Conservation (phyloP, 176 grass and related monocot genomes). For the Themeda triandra region DNA sequence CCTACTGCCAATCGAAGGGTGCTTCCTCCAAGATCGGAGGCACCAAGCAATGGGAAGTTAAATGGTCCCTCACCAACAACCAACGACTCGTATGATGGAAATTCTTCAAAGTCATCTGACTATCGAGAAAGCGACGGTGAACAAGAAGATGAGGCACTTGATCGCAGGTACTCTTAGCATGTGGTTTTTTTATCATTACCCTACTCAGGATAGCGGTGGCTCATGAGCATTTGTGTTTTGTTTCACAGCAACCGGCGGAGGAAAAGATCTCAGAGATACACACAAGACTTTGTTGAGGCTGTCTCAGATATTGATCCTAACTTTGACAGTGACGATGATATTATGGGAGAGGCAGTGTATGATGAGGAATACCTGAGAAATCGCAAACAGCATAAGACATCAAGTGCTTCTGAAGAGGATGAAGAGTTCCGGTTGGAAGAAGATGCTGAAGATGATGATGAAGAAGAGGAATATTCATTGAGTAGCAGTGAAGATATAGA, state of each 20-base stretch:
- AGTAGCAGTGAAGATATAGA: conserved; percentile 84
- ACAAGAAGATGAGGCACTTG: conserved; percentile 72
- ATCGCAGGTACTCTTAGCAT: conserved; percentile 68
- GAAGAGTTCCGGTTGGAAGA: conserved; percentile 91
- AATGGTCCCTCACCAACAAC: conserved; percentile 49
- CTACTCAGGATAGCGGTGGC: neutral
- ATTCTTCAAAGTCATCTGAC: conserved; percentile 79
- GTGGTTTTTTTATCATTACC: neutral
- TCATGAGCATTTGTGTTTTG: conserved; percentile 28
- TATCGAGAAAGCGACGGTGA: conserved; percentile 77
- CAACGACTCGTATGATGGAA: conserved; percentile 47
- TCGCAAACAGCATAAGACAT: conserved; percentile 68
- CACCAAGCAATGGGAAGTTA: conserved; percentile 69
- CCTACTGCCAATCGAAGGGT: conserved; percentile 47
- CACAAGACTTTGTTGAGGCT: conserved; percentile 84
- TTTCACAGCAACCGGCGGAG: conserved; percentile 77
- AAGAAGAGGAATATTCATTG: conserved; percentile 89
- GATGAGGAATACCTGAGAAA: conserved; percentile 93
- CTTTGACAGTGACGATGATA: conserved; percentile 87
- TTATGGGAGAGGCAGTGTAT: conserved; percentile 98
- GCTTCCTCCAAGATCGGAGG: conserved; percentile 51
- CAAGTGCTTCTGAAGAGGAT: conserved; percentile 86
- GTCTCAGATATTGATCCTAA: conserved; percentile 66
- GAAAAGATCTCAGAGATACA: conserved; percentile 82
- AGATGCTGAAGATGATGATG: conserved; percentile 82